Evolutionary conservation across 1,284 basidiomycete species (phyloP).

Genomic region (Hypsizygus ulmarius): DNA sequence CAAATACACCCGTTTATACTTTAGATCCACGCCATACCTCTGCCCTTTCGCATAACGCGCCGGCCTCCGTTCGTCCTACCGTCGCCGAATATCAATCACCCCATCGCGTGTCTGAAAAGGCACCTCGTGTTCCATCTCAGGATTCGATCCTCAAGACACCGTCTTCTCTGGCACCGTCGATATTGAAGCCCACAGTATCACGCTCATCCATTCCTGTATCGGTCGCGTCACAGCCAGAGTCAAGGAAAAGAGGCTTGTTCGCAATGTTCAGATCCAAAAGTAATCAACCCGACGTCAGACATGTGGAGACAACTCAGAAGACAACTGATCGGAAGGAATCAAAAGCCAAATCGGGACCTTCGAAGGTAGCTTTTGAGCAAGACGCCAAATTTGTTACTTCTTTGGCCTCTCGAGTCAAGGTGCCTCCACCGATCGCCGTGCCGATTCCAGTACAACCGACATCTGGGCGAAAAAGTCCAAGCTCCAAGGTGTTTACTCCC

Average conservation of each 20-base stretch:
- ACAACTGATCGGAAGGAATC: constrained; percentile 17
- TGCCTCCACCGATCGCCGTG: constrained; percentile 28
- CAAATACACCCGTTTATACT: constrained; percentile 1
- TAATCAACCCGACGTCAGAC: constrained; percentile 16
- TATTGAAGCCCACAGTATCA: constrained; percentile 35
- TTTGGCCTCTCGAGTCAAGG: constrained; percentile 24
- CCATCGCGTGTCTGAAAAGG: constrained; percentile 6
- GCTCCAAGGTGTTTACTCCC: constrained; percentile 52
- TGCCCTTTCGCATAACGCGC: constrained; percentile 1
- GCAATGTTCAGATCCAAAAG: constrained; percentile 30
- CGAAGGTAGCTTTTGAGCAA: background rate
- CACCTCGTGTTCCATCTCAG: constrained; percentile 29
- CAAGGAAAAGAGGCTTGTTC: constrained; percentile 34
- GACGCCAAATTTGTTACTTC: constrained; percentile 11
- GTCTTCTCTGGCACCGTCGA: constrained; percentile 49
- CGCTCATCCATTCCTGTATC: constrained; percentile 38
- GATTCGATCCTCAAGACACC: constrained; percentile 52
- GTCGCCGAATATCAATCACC: background rate
- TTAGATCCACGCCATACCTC: background rate
- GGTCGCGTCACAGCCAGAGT: constrained; percentile 32
- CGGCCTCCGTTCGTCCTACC: constrained; percentile 4
- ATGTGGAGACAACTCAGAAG: constrained; percentile 29
- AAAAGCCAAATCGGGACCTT: constrained; percentile 9
- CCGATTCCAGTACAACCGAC: constrained; percentile 21
- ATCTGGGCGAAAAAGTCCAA: constrained; percentile 37